Conservation (phyloP, 192 early-diverging fungal species). For the Coemansia sp. region DNA sequence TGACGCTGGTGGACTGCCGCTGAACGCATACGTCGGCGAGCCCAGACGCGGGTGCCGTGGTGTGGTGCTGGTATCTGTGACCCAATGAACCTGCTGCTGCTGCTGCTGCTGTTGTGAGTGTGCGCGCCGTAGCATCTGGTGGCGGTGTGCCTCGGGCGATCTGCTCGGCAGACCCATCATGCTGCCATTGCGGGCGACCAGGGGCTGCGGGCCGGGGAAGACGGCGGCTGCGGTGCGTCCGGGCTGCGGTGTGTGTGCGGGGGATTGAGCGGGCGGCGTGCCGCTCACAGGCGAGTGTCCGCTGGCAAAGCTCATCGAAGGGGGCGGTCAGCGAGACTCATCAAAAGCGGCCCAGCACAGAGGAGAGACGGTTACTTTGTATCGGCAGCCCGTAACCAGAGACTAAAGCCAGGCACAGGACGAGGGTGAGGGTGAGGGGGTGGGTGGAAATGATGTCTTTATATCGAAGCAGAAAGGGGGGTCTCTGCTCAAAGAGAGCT, state of each 20-base stretch:
- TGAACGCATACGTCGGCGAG: too few species aligned
- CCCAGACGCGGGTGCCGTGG: too few species aligned
- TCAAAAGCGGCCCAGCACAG: not conserved
- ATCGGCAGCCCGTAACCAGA: not conserved
- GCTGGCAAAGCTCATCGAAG: conserved; percentile 5
- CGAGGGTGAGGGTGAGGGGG: not conserved
- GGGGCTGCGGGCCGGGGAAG: conserved; percentile 19
- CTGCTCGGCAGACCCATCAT: conserved; percentile 19
- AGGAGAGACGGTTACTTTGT: not conserved
- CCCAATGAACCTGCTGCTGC: too few species aligned
- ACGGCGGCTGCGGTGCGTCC: conserved; percentile 9
- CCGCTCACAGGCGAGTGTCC: not conserved
- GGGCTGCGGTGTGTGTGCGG: not conserved
- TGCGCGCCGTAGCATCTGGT: conserved; percentile 29
- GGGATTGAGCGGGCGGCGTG: not conserved
- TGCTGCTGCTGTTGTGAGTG: conserved; percentile 32
- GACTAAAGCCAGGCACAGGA: not conserved
- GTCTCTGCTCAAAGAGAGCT: not conserved
- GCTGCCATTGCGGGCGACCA: conserved; percentile 35
- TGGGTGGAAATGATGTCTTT: not conserved
- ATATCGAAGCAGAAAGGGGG: not conserved
- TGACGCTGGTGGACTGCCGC: not conserved
- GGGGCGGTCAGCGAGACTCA: too few species aligned
- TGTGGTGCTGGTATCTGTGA: too few species aligned
- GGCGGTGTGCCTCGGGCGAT: conserved; percentile 27